Percentiles rank a stretch among this genome's conserved stretches.
phyloP scores from a whole-genome alignment of 345 rosid genomes.

The Citrus reticulata region DNA sequence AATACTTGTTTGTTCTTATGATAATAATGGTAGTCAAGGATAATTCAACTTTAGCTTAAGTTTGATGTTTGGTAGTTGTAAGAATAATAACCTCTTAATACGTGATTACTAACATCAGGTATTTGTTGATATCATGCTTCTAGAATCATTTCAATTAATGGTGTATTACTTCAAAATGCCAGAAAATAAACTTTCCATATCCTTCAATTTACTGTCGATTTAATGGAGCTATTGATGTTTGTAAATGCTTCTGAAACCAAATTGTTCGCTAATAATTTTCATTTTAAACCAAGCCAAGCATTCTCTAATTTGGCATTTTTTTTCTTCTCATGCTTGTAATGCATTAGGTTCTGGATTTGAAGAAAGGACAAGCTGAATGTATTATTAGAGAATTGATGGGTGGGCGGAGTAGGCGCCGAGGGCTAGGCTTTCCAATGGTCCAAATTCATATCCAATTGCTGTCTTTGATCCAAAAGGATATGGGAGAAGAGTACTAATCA shows the following conservation, averaged over 20 bases:
- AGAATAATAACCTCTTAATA: neutral
- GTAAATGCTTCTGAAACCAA: neutral
- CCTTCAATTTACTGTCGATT: neutral
- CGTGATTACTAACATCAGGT: neutral
- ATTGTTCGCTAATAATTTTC: neutral
- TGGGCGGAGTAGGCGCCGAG: slow-evolving; percentile 46
- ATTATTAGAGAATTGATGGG: slow-evolving; percentile 56
- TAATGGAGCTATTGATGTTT: neutral
- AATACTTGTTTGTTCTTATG: neutral
- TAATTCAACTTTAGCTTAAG: neutral
- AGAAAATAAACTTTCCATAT: neutral
- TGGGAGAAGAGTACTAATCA: slow-evolving; percentile 48
- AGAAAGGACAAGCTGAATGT: slow-evolving; percentile 69
- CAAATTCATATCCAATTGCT: slow-evolving; percentile 58
- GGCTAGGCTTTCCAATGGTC: slow-evolving; percentile 43
- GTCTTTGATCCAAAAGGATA: slow-evolving; percentile 45
- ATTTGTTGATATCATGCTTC: neutral
- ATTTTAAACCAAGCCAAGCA: neutral
- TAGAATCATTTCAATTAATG: slow-evolving; percentile 1
- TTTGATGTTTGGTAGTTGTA: neutral
- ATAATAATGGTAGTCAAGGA: neutral
- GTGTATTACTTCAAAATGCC: neutral
- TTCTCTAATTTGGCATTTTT: neutral
- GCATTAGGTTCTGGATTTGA: slow-evolving; percentile 58
- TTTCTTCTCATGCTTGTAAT: slow-evolving; percentile 12